Conservation (phyloP, 306 rosid species). For the Castanopsis chinensis region DNA sequence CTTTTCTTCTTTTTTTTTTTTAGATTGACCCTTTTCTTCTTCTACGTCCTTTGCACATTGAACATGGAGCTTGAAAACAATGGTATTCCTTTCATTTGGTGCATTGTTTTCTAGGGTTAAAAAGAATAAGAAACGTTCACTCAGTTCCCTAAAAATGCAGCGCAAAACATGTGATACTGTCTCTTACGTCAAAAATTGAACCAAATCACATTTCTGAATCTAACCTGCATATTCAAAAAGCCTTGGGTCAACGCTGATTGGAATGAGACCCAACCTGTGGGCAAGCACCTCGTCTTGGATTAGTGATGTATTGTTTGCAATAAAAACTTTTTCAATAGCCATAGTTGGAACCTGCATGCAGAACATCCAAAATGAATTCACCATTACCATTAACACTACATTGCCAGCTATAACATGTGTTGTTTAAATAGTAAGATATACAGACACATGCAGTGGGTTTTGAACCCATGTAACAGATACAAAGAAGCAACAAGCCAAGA, state of each 20-base stretch:
- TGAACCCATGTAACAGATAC: too few relatives aligned
- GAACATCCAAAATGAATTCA: constrained; percentile 6
- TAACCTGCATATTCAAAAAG: constrained; percentile 86
- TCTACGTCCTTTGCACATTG: constrained; percentile 25
- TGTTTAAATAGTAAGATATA: too few relatives aligned
- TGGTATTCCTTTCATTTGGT: constrained; percentile 75
- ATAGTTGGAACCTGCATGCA: constrained; percentile 83
- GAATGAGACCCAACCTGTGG: constrained; percentile 95
- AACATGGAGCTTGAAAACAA: constrained; percentile 80
- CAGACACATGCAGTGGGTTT: too few relatives aligned
- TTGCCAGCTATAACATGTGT: neutral
- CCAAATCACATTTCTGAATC: constrained; percentile 3
- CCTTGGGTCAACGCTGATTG: constrained; percentile 82
- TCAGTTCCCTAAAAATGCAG: neutral
- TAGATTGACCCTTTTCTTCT: too few relatives aligned
- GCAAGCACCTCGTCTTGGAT: constrained; percentile 94
- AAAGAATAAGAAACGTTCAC: neutral
- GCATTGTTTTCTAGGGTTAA: constrained; percentile 51
- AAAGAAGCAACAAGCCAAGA: too few relatives aligned
- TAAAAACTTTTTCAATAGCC: constrained; percentile 93
- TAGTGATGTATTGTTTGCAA: constrained; percentile 81
- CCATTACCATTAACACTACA: neutral
- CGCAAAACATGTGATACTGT: neutral
- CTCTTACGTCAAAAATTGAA: neutral
- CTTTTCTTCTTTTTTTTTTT: neutral